phyloP scores from a whole-genome alignment of 192 early-diverging fungal species.

The Phycomyces nitens region DNA sequence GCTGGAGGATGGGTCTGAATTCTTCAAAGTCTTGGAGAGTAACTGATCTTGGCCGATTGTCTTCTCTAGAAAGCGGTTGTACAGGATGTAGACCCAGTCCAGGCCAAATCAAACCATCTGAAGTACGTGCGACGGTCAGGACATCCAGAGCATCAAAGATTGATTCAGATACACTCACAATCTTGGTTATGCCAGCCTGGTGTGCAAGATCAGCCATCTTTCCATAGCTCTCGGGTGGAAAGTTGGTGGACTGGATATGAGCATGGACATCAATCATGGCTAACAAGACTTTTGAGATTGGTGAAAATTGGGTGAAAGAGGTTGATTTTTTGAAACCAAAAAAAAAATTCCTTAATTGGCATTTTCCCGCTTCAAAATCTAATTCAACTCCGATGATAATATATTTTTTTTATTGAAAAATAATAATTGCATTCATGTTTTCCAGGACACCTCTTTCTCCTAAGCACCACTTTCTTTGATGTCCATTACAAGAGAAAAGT shows the following conservation, averaged over 20 bases:
- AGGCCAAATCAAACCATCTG: conserved; percentile 39
- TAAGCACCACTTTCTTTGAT: too few relatives aligned
- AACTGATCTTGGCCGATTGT: conserved; percentile 35
- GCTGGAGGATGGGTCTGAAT: conserved; percentile 40
- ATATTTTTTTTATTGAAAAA: too few relatives aligned
- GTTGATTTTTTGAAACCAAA: not conserved
- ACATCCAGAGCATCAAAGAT: conserved; percentile 46
- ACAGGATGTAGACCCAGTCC: conserved; percentile 54
- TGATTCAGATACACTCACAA: conserved; percentile 53
- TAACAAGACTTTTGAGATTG: too few relatives aligned
- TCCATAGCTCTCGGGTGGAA: conserved; percentile 21
- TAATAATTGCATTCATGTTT: too few relatives aligned
- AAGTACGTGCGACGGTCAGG: conserved; percentile 27
- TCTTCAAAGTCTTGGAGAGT: conserved; percentile 37
- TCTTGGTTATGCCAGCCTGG: conserved; percentile 34
- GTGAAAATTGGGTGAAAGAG: conserved; percentile 5
- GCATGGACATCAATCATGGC: conserved; percentile 55
- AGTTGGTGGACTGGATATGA: conserved; percentile 44
- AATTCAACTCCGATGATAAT: too few relatives aligned
- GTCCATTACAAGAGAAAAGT: too few relatives aligned
- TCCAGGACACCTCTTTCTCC: too few relatives aligned
- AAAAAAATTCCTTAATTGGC: not conserved
- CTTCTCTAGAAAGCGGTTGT: conserved; percentile 32
- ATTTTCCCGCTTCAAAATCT: too few relatives aligned
- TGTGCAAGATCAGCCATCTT: conserved; percentile 34